Conservation (phyloP, 768 basidiomycete species). For the Mycena albidolilacea region DNA sequence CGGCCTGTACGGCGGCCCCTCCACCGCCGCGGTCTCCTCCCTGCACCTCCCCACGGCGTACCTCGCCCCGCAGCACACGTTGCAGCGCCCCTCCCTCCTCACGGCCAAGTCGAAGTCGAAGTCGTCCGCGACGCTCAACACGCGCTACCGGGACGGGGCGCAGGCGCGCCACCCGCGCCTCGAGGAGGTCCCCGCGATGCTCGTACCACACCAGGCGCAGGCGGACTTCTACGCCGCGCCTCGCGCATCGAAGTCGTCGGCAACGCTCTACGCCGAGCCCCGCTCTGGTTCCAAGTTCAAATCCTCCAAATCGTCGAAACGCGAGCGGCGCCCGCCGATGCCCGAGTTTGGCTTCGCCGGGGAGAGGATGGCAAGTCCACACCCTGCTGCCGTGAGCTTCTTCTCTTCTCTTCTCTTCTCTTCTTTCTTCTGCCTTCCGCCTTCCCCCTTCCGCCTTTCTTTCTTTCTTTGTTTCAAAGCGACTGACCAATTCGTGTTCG, state of each 20-base stretch:
- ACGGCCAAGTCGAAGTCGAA: slow-evolving; percentile 10
- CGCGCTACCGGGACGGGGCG: slow-evolving; percentile 14
- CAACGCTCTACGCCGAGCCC: slow-evolving; percentile 31
- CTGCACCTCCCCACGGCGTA: slow-evolving; percentile 6
- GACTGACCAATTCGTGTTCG: neutral
- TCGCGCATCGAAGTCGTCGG: slow-evolving; percentile 27
- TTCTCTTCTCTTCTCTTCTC: neutral
- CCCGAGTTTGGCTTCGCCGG: slow-evolving; percentile 14
- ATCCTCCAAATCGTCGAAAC: slow-evolving; percentile 3
- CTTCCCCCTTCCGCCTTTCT: too few species aligned
- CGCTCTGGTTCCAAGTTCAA: neutral
- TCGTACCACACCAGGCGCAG: neutral
- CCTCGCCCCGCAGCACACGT: neutral
- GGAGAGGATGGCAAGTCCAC: slow-evolving; percentile 13
- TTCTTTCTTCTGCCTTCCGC: too few species aligned
- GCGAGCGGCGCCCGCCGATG: slow-evolving; percentile 20
- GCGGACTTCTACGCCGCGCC: slow-evolving; percentile 11
- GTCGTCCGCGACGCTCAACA: slow-evolving; percentile 26
- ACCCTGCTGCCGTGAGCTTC: slow-evolving; percentile 29
- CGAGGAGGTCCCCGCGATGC: slow-evolving; percentile 19
- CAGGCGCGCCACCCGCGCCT: slow-evolving; percentile 22
- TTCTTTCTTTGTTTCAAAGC: too few species aligned
- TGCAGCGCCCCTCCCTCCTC: neutral
- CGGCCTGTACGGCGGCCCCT: slow-evolving; percentile 21
- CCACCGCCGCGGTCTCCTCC: neutral